Evolutionary conservation across 2,329 filamentous ascomycete species (phyloP).

Genomic region (Aspergillus quadrilineatus): DNA sequence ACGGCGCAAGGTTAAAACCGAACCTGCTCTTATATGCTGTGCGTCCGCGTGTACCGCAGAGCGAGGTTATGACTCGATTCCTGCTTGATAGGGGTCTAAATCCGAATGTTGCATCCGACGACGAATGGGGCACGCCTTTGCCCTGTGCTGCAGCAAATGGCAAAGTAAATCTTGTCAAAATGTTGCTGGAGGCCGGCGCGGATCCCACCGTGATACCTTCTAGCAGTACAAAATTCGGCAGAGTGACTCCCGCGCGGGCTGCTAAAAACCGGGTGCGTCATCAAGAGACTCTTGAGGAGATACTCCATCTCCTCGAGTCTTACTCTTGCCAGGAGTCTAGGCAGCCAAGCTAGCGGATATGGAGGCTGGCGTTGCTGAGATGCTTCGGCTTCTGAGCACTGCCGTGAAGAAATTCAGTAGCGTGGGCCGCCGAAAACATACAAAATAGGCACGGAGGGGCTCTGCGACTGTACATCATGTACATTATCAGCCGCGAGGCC

Average conservation of each 20-base stretch:
- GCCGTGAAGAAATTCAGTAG: not conserved
- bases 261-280: not conserved
- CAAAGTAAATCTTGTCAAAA: conserved; percentile 1
- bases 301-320: not conserved
- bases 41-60: conserved; percentile 2
- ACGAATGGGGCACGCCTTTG: conserved; percentile 14
- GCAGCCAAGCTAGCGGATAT: not conserved
- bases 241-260: conserved; percentile 4
- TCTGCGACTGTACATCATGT: not conserved
- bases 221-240: not conserved
- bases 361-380: not conserved
- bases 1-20: conserved; percentile 12
- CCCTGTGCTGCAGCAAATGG: conserved; percentile 5
- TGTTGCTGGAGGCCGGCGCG: conserved; percentile 14
- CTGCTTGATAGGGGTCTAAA: conserved; percentile 15
- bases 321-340: not conserved
- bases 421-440: not conserved
- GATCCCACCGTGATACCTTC: conserved; percentile 7
- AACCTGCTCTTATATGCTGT: conserved; percentile 11
- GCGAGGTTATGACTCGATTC: conserved; percentile 13
- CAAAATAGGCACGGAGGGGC: not conserved
- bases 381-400: not conserved
- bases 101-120: conserved; percentile 11
- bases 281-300: not conserved
- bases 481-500: not conserved